Evolutionary conservation across 257 asterid genomes (phyloP).

Genomic region (Solanum rostratum): DNA sequence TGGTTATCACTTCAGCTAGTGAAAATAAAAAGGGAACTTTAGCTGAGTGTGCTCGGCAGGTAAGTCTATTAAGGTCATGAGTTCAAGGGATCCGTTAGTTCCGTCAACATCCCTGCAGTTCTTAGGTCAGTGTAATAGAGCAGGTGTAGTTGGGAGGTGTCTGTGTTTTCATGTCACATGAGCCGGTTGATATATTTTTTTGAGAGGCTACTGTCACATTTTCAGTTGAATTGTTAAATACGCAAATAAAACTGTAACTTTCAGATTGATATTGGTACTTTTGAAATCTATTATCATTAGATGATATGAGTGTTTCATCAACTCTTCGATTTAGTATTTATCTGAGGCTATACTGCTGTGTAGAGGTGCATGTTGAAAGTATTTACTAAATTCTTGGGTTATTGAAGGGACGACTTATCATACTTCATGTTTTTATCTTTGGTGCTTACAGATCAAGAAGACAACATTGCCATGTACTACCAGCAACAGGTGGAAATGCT

Average conservation of each 20-base stretch:
- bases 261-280: background rate
- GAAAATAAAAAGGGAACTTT: background rate
- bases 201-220: background rate
- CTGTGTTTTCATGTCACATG: background rate
- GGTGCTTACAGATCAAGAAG: slow-evolving; percentile 31
- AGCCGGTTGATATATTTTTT: background rate
- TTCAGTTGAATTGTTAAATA: background rate
- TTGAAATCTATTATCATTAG: background rate
- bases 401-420: background rate
- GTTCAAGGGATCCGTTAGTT: background rate
- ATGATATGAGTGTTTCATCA: background rate
- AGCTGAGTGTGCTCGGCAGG: background rate
- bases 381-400: background rate
- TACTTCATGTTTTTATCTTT: background rate
- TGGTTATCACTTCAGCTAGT: background rate
- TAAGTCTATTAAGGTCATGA: background rate
- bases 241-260: background rate
- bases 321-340: background rate
- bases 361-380: background rate
- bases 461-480: slow-evolving; percentile 35
- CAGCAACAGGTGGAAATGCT: slow-evolving; percentile 47
- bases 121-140: background rate
- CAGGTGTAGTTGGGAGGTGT: background rate
- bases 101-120: background rate
- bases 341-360: background rate